phyloP scores from a whole-genome alignment of 345 rosid species.

The Brassica juncea region DNA sequence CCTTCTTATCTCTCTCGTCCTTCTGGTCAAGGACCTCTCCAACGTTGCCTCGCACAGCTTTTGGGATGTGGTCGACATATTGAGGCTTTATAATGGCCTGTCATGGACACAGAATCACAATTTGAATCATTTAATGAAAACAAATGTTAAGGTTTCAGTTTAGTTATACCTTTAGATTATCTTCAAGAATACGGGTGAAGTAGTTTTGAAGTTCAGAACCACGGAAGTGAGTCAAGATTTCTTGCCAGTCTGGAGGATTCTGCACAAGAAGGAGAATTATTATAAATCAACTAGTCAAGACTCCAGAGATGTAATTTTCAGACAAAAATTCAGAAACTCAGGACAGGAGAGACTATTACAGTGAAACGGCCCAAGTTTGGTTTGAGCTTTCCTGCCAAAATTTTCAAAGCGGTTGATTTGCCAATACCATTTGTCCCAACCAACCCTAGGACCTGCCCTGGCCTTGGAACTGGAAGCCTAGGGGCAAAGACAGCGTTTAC shows the following conservation, averaged over 20 bases:
- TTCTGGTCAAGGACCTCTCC: constrained; percentile 93
- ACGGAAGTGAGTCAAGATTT: constrained; percentile 90
- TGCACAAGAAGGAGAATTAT: constrained; percentile 38
- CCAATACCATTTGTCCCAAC: constrained; percentile 99
- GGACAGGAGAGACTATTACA: constrained; percentile 43
- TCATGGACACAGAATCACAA: too few species aligned
- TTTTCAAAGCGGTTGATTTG: constrained; percentile 93
- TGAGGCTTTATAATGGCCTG: constrained; percentile 98
- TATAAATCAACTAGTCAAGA: constrained; percentile 6
- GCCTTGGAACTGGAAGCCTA: constrained; percentile 98
- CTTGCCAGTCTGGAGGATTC: constrained; percentile 99
- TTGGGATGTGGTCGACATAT: constrained; percentile 95
- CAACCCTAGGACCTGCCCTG: constrained; percentile 98
- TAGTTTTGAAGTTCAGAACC: constrained; percentile 97
- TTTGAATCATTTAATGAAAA: too few species aligned
- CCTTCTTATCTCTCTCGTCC: constrained; percentile 79
- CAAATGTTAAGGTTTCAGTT: too few species aligned
- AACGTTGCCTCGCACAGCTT: constrained; percentile 90
- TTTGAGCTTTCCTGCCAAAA: constrained; percentile 92
- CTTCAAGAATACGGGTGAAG: constrained; percentile 94
- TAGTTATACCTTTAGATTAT: constrained; percentile 87
- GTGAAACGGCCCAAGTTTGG: constrained; percentile 96
- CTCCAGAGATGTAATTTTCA: not conserved
- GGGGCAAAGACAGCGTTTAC: constrained; percentile 18
- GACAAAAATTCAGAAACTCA: not conserved